Percentiles rank a stretch among this genome's conserved stretches.
Evolutionary conservation across 352 stramenopile species (phyloP).

Genomic region (Pythium brachiatum): DNA sequence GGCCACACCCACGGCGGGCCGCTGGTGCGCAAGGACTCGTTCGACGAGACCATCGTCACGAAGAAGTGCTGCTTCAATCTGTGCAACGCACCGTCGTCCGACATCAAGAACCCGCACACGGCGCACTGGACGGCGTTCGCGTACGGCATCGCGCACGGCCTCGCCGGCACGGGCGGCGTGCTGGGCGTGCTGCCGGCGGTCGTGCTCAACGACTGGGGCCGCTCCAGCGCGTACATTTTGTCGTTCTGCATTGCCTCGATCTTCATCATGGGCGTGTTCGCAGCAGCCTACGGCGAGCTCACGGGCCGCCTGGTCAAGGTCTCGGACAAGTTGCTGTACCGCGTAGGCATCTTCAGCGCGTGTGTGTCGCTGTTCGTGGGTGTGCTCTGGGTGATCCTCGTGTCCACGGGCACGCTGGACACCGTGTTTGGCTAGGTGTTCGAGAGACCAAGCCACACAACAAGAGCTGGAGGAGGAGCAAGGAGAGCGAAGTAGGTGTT

Average conservation of each 20-base stretch:
- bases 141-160: slow-evolving; percentile 68
- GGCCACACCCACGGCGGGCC: slow-evolving; percentile 1
- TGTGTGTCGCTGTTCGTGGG: slow-evolving; percentile 41
- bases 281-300: slow-evolving; percentile 49
- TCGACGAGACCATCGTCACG: slow-evolving; percentile 35
- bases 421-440: slow-evolving; percentile 39
- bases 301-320: slow-evolving; percentile 27
- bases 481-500: neutral
- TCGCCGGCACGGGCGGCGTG: slow-evolving; percentile 47
- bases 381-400: slow-evolving; percentile 44
- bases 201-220: slow-evolving; percentile 45
- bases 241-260: slow-evolving; percentile 74
- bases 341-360: slow-evolving; percentile 38
- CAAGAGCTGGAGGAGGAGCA: neutral
- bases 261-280: slow-evolving; percentile 78
- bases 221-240: slow-evolving; percentile 56
- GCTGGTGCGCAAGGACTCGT: slow-evolving; percentile 26
- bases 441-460: neutral
- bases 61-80: slow-evolving; percentile 43
- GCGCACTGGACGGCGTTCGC: slow-evolving; percentile 41
- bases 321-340: slow-evolving; percentile 34
- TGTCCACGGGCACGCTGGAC: slow-evolving; percentile 38
- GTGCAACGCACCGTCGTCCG: slow-evolving; percentile 33
- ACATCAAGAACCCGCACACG: slow-evolving; percentile 43
- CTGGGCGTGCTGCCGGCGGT: slow-evolving; percentile 75